phyloP scores from a whole-genome alignment of 2,329 filamentous ascomycete genomes.

The Aspergillus candidus region DNA sequence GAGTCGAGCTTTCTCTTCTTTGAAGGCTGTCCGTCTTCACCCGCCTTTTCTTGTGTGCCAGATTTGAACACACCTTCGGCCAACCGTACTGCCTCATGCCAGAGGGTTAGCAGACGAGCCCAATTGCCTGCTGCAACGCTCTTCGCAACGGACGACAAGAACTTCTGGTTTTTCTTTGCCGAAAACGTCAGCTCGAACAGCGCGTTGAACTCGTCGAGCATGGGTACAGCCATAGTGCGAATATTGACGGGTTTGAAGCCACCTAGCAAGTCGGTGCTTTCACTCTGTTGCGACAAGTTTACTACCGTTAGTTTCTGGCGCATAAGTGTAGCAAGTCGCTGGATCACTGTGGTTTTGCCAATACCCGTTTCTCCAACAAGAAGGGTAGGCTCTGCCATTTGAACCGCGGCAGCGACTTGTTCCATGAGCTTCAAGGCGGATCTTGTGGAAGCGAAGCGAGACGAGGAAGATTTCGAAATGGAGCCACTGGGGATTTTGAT shows the following conservation, averaged over 20 bases:
- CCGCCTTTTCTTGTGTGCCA: slow-evolving; percentile 38
- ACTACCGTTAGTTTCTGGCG: slow-evolving; percentile 85
- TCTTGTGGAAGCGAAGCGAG: slow-evolving; percentile 76
- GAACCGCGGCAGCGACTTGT: slow-evolving; percentile 76
- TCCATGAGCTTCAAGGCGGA: slow-evolving; percentile 82
- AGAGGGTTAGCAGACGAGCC: slow-evolving; percentile 76
- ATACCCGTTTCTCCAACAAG: slow-evolving; percentile 99
- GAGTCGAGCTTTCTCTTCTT: slow-evolving; percentile 65
- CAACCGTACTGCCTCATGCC: slow-evolving; percentile 84
- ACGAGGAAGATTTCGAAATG: slow-evolving; percentile 39
- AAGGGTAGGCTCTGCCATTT: slow-evolving; percentile 78
- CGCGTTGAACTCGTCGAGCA: slow-evolving; percentile 91
- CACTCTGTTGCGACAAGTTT: slow-evolving; percentile 96
- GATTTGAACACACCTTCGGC: slow-evolving; percentile 62
- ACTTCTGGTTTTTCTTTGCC: slow-evolving; percentile 77
- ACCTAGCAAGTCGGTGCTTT: slow-evolving; percentile 89
- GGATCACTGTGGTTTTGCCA: slow-evolving; percentile 93
- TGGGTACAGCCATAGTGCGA: slow-evolving; percentile 75
- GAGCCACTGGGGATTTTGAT: slow-evolving; percentile 46
- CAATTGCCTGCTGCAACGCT: slow-evolving; percentile 77
- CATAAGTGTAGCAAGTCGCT: slow-evolving; percentile 78
- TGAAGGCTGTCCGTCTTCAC: slow-evolving; percentile 52
- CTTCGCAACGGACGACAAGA: slow-evolving; percentile 73
- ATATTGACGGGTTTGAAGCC: slow-evolving; percentile 96
- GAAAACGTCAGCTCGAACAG: slow-evolving; percentile 86